Evolutionary conservation across 2,329 filamentous ascomycete species (phyloP).

Genomic region (Diaporthe humulicola): DNA sequence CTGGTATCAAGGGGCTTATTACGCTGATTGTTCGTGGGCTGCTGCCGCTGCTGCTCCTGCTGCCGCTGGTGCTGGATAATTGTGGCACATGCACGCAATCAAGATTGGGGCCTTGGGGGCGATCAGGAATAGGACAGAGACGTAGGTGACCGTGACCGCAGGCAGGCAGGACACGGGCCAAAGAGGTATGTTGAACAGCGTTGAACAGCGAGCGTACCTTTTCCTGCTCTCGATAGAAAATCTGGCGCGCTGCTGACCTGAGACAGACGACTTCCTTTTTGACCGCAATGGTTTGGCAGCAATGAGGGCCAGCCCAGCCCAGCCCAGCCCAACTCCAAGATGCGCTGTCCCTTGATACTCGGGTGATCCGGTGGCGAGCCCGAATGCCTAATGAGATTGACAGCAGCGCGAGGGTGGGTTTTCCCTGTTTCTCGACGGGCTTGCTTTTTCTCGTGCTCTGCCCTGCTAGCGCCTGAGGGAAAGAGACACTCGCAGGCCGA

Average conservation of each 20-base stretch:
- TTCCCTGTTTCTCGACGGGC: conserved; percentile 26
- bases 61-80: background rate
- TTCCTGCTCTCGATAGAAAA: background rate
- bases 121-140: conserved; percentile 20
- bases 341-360: conserved; percentile 33
- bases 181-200: conserved; percentile 19
- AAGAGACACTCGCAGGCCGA: conserved; percentile 23
- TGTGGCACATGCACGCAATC: conserved; percentile 31
- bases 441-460: conserved; percentile 25
- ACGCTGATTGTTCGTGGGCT: background rate
- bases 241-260: conserved; percentile 33
- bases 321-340: conserved; percentile 23
- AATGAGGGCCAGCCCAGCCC: conserved; percentile 24
- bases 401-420: conserved; percentile 13
- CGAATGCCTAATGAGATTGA: conserved; percentile 38
- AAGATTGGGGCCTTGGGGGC: conserved; percentile 19
- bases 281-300: conserved; percentile 28
- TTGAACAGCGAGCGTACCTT: conserved; percentile 32
- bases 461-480: conserved; percentile 25
- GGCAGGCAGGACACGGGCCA: background rate
- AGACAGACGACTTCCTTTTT: conserved; percentile 38
- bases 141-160: background rate
- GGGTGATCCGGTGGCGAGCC: conserved; percentile 36
- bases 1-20: conserved; percentile 25
- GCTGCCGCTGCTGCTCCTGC: background rate